Percentiles rank a stretch among this genome's conserved stretches.
phyloP scores from a whole-genome alignment of 352 stramenopile genomes.

The Pythium diclinum region DNA sequence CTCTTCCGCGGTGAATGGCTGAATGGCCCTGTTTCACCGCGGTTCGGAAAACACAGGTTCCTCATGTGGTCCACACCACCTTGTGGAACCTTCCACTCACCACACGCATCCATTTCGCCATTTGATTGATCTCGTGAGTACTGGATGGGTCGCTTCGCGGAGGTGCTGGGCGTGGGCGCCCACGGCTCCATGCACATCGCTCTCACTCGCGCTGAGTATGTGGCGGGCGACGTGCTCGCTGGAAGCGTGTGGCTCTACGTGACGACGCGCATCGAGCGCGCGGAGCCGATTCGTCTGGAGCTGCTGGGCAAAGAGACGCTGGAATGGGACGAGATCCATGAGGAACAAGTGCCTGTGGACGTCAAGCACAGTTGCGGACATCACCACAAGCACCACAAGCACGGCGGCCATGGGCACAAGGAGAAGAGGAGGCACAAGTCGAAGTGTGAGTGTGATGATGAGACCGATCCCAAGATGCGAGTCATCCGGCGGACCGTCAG shows the following conservation, averaged over 20 bases:
- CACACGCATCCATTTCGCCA: background rate
- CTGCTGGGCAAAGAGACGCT: conserved; percentile 9
- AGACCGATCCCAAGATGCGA: background rate
- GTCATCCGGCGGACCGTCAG: background rate
- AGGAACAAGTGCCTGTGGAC: background rate
- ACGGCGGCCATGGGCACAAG: background rate
- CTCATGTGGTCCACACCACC: too few species aligned
- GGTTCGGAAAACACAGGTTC: too few species aligned
- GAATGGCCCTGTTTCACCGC: too few species aligned
- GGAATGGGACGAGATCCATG: background rate
- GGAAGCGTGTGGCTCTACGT: conserved; percentile 9
- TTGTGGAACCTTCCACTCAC: too few species aligned
- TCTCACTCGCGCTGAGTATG: conserved; percentile 5
- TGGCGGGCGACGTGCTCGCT: conserved; percentile 11
- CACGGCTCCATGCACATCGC: conserved; percentile 12
- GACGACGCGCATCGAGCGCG: conserved; percentile 11
- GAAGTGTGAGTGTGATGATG: background rate
- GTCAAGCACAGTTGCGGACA: background rate
- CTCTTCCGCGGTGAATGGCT: too few species aligned
- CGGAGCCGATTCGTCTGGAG: conserved; percentile 2
- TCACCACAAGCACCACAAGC: background rate
- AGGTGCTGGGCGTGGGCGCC: conserved; percentile 5
- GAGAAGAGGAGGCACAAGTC: background rate
- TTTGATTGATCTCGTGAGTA: background rate
- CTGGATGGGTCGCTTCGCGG: conserved; percentile 4